These are phyloP conservation scores for Candida tammaniensis DNA, from an alignment of 805 yeast species.

Conservation along the genomic window DNA sequence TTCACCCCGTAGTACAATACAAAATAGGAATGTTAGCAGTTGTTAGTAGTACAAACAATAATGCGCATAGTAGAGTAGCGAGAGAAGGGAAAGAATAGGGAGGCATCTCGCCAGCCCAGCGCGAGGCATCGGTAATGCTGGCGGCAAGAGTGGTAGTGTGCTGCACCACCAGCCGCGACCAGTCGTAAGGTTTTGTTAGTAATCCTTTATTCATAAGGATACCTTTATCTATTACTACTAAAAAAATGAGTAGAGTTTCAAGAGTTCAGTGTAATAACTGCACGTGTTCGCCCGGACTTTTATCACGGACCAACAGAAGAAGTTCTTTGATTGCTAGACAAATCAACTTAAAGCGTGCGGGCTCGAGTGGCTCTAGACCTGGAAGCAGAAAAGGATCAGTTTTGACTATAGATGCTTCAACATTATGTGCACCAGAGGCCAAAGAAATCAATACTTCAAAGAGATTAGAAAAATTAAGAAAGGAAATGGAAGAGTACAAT, in stretches of 20 bases:
- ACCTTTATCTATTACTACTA: too few species aligned
- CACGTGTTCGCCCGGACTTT: conserved; percentile 80
- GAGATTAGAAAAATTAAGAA: conserved; percentile 62
- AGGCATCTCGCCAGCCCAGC: too few species aligned
- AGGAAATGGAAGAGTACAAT: conserved; percentile 44
- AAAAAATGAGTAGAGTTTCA: conserved; percentile 26
- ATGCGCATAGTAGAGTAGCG: too few species aligned
- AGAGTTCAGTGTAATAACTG: conserved; percentile 64
- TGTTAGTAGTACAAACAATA: neutral
- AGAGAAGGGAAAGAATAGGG: too few species aligned
- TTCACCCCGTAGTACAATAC: too few species aligned
- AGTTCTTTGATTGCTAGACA: conserved; percentile 51
- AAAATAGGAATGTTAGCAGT: too few species aligned
- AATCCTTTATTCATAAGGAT: too few species aligned
- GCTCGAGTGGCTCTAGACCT: conserved; percentile 21
- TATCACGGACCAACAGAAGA: conserved; percentile 64
- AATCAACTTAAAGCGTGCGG: conserved; percentile 27
- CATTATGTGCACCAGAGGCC: conserved; percentile 40
- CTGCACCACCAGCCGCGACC: too few species aligned
- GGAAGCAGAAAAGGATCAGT: conserved; percentile 37
- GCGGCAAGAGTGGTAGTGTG: too few species aligned
- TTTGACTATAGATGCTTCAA: conserved; percentile 39
- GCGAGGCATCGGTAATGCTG: too few species aligned
- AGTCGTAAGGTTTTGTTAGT: too few species aligned
- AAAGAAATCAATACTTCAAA: conserved; percentile 59